Evolutionary conservation across 1,284 basidiomycete species (phyloP).

Genomic region (Gastroboletus turbinatus): DNA sequence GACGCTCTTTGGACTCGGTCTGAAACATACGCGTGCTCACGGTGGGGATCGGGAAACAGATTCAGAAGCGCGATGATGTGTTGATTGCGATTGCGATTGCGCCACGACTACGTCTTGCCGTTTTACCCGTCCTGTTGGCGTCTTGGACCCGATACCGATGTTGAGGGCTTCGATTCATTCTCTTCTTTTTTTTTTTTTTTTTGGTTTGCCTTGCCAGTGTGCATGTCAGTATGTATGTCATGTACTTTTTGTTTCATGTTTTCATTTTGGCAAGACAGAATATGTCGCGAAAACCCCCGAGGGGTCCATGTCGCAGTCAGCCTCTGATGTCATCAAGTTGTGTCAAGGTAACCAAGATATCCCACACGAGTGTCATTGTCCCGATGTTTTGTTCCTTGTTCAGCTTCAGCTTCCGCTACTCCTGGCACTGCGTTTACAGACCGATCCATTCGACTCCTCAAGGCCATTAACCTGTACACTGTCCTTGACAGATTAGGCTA

Average conservation of each 20-base stretch:
- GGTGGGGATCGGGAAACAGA: neutral
- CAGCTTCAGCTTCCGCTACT: neutral
- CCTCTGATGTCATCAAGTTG: neutral
- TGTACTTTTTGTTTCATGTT: constrained; percentile 16
- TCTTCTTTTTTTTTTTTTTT: neutral
- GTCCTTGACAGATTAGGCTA: neutral
- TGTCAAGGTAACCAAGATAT: neutral
- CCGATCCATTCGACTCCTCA: too few relatives aligned
- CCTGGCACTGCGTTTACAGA: too few relatives aligned
- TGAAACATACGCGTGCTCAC: constrained; percentile 5
- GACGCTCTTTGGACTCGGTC: constrained; percentile 26
- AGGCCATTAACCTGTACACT: neutral
- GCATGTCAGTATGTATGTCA: neutral
- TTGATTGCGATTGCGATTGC: neutral
- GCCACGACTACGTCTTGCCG: neutral
- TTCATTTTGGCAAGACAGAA: constrained; percentile 3
- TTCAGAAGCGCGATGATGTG: constrained; percentile 4
- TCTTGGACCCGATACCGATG: neutral
- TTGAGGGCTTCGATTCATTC: neutral
- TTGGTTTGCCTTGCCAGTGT: constrained; percentile 1
- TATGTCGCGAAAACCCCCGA: neutral
- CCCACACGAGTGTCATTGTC: neutral
- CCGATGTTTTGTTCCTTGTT: neutral
- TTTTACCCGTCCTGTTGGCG: neutral
- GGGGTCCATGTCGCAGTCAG: neutral